Evolutionary conservation across 2,329 filamentous ascomycete species (phyloP).

Genomic region (Aspergillus sp.): DNA sequence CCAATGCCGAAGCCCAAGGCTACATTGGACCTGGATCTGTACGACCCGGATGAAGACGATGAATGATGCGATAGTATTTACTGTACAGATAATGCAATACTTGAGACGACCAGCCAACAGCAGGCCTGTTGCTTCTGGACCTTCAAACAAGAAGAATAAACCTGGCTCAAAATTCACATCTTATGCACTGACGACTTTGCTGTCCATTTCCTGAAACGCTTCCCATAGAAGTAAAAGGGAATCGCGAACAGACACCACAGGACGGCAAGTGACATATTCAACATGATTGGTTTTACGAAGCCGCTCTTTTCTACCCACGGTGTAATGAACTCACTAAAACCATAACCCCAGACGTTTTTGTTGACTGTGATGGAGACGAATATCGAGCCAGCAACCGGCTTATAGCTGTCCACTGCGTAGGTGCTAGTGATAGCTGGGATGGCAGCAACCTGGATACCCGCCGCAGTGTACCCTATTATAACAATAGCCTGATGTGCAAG

Average conservation of each 20-base stretch:
- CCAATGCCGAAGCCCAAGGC: conserved; percentile 39
- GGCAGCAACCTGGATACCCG: conserved; percentile 61
- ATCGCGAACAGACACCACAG: conserved; percentile 58
- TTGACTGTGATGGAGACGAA: conserved; percentile 65
- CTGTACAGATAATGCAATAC: not conserved
- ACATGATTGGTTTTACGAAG: conserved; percentile 61
- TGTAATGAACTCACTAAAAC: conserved; percentile 59
- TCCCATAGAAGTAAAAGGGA: conserved; percentile 60
- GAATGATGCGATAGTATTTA: conserved; percentile 19
- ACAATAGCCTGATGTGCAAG: conserved; percentile 45
- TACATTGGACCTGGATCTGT: conserved; percentile 47
- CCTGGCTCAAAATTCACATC: conserved; percentile 40
- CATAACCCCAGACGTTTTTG: conserved; percentile 66
- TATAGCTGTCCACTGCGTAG: conserved; percentile 66
- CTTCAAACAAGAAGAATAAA: not conserved
- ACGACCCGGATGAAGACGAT: conserved; percentile 51
- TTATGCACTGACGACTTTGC: conserved; percentile 58
- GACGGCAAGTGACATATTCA: conserved; percentile 56
- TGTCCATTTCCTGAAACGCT: conserved; percentile 59
- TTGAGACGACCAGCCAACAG: not conserved
- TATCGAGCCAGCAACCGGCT: conserved; percentile 61
- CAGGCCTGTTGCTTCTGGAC: not conserved
- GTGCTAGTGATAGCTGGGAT: conserved; percentile 59
- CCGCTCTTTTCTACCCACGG: conserved; percentile 53
- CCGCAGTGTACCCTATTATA: conserved; percentile 59